A percentile compares a stretch with the other conserved stretches of the same genome.
Evolutionary conservation across 441 rosid genomes (phyloP).

Genomic region (Viola pubescens): DNA sequence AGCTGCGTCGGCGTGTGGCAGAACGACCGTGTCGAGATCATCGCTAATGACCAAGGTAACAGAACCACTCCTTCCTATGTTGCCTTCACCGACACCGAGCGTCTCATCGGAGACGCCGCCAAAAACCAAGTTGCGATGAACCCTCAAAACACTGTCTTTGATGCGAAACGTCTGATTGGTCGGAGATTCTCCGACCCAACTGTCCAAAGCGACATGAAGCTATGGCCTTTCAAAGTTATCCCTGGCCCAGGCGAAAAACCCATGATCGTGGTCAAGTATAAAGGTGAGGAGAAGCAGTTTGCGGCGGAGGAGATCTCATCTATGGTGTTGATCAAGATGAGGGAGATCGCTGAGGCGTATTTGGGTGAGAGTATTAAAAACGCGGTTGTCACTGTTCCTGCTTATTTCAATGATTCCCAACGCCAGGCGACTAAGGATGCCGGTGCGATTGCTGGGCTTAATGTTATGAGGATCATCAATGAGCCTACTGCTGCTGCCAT

Average conservation of each 20-base stretch:
- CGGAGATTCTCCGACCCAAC: conserved; percentile 38
- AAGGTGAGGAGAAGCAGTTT: conserved; percentile 46
- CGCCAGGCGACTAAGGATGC: conserved; percentile 38
- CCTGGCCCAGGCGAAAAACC: conserved; percentile 37
- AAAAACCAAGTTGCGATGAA: conserved; percentile 55
- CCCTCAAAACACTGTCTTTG: conserved; percentile 44
- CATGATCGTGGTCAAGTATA: conserved; percentile 29
- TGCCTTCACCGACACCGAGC: conserved; percentile 47
- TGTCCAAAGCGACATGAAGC: conserved; percentile 40
- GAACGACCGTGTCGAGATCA: conserved; percentile 48
- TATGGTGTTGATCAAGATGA: conserved; percentile 35
- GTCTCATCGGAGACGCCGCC: conserved; percentile 28
- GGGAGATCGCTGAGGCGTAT: conserved; percentile 25
- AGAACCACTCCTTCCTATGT: conserved; percentile 51
- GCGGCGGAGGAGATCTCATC: conserved; percentile 44
- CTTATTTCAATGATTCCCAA: conserved; percentile 34
- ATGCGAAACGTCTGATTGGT: conserved; percentile 49
- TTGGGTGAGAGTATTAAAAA: conserved; percentile 21
- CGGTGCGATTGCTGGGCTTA: conserved; percentile 27
- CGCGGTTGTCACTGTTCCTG: conserved; percentile 30
- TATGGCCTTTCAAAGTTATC: conserved; percentile 43
- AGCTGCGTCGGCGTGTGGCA: conserved; percentile 50
- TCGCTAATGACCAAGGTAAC: conserved; percentile 49
- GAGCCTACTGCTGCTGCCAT: conserved; percentile 37
- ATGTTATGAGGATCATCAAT: conserved; percentile 35